These are phyloP conservation scores for Hyaloscypha finlandica DNA, from an alignment of 495 filamentous ascomycete species.

Conservation along the genomic window DNA sequence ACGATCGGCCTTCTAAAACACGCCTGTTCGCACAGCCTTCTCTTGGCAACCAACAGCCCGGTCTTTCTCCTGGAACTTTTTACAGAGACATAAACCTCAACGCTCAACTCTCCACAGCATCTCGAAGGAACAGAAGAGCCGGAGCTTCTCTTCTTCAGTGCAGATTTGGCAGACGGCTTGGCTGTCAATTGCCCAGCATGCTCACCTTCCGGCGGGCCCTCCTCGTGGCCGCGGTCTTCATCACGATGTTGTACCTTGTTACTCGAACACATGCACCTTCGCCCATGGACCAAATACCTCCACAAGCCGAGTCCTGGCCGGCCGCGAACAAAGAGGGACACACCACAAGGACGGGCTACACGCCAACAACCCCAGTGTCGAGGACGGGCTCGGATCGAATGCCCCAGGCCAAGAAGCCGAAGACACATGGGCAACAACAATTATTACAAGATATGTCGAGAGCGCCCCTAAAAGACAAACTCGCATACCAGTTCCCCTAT, in stretches of 20 bases:
- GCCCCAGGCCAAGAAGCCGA: constrained; percentile 3
- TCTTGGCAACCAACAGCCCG: constrained; percentile 14
- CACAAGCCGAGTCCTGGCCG: constrained; percentile 30
- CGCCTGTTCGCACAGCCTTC: constrained; percentile 21
- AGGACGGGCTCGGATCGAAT: constrained; percentile 14
- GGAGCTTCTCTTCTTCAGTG: not conserved
- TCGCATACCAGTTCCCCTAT: constrained; percentile 94
- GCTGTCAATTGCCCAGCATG: constrained; percentile 29
- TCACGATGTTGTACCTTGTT: constrained; percentile 72
- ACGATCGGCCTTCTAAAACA: constrained; percentile 16
- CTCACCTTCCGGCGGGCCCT: constrained; percentile 74
- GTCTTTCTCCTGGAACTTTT: constrained; percentile 20
- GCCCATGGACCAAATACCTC: constrained; percentile 37
- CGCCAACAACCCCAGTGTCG: constrained; percentile 12
- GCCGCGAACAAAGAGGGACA: not conserved
- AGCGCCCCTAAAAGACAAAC: constrained; percentile 75
- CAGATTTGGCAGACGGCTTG: not conserved
- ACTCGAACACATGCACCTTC: constrained; percentile 57
- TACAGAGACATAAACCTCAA: not conserved
- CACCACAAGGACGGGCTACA: constrained; percentile 15
- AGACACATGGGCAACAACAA: constrained; percentile 25
- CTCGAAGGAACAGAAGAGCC: not conserved
- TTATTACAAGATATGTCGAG: constrained; percentile 54
- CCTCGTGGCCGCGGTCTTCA: constrained; percentile 63
- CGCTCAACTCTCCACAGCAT: constrained; percentile 2